Percentiles rank a stretch among this genome's conserved stretches.
Evolutionary conservation across 257 asterid genomes (phyloP).

Genomic region (Nicotiana noctiflora): DNA sequence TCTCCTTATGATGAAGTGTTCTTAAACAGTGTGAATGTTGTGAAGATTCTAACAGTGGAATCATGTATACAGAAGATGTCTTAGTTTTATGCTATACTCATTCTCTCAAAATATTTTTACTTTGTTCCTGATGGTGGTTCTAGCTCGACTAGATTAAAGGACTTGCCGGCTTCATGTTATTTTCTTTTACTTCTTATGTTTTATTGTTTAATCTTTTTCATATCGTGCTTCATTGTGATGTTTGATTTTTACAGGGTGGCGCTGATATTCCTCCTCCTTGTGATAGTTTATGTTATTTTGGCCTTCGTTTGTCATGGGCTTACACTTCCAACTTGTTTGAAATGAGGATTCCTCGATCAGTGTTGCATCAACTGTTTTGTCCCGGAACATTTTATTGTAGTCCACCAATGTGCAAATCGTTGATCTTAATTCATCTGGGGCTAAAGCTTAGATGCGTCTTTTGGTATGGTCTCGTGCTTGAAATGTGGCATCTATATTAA

Average conservation of each 20-base stretch:
- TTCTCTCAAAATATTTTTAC: neutral
- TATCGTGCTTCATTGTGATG: neutral
- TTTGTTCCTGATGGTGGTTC: neutral
- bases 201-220: neutral
- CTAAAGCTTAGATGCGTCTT: conserved; percentile 5
- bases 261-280: conserved; percentile 62
- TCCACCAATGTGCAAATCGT: conserved; percentile 11
- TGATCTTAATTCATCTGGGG: conserved; percentile 19
- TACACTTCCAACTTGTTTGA: conserved; percentile 71
- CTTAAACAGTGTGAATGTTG: neutral
- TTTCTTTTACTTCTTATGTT: neutral
- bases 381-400: conserved; percentile 13
- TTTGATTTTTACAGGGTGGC: conserved; percentile 43
- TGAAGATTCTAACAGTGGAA: neutral
- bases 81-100: neutral
- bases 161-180: neutral
- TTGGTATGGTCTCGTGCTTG: neutral
- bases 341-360: conserved; percentile 29
- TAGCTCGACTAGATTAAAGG: neutral
- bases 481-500: neutral
- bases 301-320: conserved; percentile 89
- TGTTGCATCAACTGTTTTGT: conserved; percentile 16
- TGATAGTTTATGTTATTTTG: conserved; percentile 51
- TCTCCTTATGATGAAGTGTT: neutral
- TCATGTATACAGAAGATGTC: neutral